Conservation (phyloP, 139 green algal genomes). For the Medakamo hakoo region DNA sequence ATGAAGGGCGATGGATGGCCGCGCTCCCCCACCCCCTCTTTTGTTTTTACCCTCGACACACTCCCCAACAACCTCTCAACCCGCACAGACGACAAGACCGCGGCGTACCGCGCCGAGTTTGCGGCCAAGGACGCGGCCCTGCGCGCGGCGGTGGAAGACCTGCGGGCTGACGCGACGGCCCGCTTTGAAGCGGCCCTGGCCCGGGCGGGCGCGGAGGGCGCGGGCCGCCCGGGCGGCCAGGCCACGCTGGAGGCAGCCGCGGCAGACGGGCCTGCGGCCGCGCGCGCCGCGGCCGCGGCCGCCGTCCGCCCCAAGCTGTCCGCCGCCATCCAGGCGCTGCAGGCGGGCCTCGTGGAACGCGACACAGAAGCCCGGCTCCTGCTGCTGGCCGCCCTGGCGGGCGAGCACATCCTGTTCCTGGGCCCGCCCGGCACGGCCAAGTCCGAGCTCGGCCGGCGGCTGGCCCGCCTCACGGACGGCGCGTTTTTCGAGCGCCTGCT, state of each 20-base stretch:
- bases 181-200: not conserved
- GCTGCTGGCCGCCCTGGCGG: conserved; percentile 58
- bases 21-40: too few relatives aligned
- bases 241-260: too few relatives aligned
- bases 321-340: conserved; percentile 21
- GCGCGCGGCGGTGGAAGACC: conserved; percentile 13
- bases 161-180: not conserved
- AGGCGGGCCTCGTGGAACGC: conserved; percentile 38
- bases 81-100: too few relatives aligned
- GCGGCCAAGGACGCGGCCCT: too few relatives aligned
- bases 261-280: not conserved
- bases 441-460: conserved; percentile 63
- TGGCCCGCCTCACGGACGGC: conserved; percentile 38
- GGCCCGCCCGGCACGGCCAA: conserved; percentile 78
- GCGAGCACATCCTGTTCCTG: conserved; percentile 74
- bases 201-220: not conserved
- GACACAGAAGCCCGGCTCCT: conserved; percentile 65
- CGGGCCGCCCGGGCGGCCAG: too few relatives aligned
- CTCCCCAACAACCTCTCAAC: too few relatives aligned
- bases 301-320: conserved; percentile 14
- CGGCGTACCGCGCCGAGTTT: too few relatives aligned
- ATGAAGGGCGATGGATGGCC: too few relatives aligned
- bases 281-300: not conserved
- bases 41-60: too few relatives aligned
- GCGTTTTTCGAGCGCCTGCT: conserved; percentile 82